Base-by-base conservation (phyloP, 164 flowering plant species). In the Saururus chinensis region DNA sequence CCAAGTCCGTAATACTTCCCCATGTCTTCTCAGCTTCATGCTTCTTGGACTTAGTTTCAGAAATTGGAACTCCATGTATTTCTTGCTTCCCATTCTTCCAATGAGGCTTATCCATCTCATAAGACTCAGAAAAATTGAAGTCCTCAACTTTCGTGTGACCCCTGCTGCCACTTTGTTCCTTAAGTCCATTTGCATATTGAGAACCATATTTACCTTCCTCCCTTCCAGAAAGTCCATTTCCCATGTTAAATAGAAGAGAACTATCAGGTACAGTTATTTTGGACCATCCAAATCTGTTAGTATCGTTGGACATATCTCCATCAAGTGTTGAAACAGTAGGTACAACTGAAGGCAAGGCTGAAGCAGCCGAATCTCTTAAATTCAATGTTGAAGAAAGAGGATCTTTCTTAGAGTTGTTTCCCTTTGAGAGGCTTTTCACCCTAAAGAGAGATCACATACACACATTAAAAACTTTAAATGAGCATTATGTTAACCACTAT, bases 341-440 rank as follows among this genome's bases (percentile, higher is more conserved):
- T 57, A 75, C 61, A 64, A 80, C 93, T 71, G 76, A 86, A 65
- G 21, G 75, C 40, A 60, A 37, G 41, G 75, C 73, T 49, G 74
- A 53, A 58, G 84, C 59, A 13, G 75, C 80, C 54, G 95, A 84
- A 9, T 80, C 89, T 51, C 82, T 74, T 16, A 79, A 71, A 68
- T 76, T 80, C 53, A 80, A 23, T 37, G 81, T 73, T 66, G 65
- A 78, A 41, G 74, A 53, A 45, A 23, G 23, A 3, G 69, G 64
- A 64, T 87, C 95, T 71, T 75, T 84, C 71, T 73, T 85, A 21
- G 87, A 68, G 72, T 53, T 83, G 73, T 69, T 82, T 40, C 87
- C 93, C 68, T 85, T 91, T 4, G 98, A 91, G 16, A 91, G 78
- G 68, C 98, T 85, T 75, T 91, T 91, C 60, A 88, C 98, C 77